Evolutionary conservation across 73 alveolate species (phyloP), one percentile per base, ranked within the genome.

Genomic region (Paramecium sexaurelia): DNA sequence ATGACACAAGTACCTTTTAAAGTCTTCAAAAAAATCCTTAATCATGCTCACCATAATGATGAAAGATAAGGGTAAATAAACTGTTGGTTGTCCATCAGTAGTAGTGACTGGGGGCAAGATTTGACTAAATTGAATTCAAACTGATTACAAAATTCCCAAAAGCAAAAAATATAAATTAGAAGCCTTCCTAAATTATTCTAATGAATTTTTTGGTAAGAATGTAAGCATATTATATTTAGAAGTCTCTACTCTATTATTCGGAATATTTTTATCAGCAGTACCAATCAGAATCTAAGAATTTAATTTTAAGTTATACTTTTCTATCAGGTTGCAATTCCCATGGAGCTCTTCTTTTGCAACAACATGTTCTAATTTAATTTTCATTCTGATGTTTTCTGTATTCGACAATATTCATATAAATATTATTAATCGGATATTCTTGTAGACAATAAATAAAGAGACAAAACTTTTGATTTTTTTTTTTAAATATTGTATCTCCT

Each of bases 11-110:
- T 61, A 61, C 83, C 83, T 93, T 85, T 97, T 96, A 75, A 93
- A 91, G 93, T 98, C 99, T 92, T 98, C 99, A 20, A 96, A 92
- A 3, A 96, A 96, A 85, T 97, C 99, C 73, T 97, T 97, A 19
- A 96, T 61, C 88, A 98, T 96, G 41, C 99, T 95, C 20, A 98
- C 93, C 17, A 92, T 32, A 22, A 95, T 87, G n/a, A 95, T 97
- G 91, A 95, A 92, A 2, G 91, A 84, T 5, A 95, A 67, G 7
- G 98, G 97, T 51, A 88, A 85, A 69, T 95, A 61, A 36, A 93
- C 94, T 10, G 95, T 94, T 1, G 97, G 97, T 33, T 69, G 39
- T 39, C 97, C 97, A 26, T 92, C 95, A 2, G 97, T 92, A 36
- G 93, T 91, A 10, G 97, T 91, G 87, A 96, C 95, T 24, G 95